These are phyloP conservation scores for Ganoderma meredithae DNA, from an alignment of 1,284 basidiomycete genomes.

Conservation along the genomic window DNA sequence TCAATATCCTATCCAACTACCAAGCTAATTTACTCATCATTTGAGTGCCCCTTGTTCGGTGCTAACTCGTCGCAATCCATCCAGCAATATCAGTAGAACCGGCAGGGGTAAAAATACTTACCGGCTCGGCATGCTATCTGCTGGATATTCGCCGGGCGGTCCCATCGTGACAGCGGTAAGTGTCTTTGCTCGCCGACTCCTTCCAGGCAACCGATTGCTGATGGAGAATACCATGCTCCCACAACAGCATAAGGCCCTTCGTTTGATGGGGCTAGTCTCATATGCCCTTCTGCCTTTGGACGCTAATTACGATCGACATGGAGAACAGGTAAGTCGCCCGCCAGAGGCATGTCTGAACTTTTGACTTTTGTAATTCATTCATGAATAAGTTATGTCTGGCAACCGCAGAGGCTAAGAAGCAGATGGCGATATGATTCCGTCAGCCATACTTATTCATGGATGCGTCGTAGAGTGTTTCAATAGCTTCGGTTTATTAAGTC, in stretches of 20 bases:
- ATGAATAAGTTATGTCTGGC: no score
- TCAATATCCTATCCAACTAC: neutral
- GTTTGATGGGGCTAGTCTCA: neutral
- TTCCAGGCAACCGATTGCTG: neutral
- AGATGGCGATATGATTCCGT: no score
- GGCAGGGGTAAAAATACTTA: neutral
- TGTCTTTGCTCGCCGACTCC: neutral
- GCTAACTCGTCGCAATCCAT: neutral
- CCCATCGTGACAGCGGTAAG: neutral
- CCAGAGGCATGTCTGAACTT: no score
- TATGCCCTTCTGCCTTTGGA: neutral
- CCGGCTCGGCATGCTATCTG: neutral
- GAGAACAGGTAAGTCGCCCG: no score
- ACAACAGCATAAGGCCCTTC: neutral
- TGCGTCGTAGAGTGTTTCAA: no score
- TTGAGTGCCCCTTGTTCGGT: neutral
- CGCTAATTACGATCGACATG: no score
- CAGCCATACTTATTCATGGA: no score
- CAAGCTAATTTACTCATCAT: neutral
- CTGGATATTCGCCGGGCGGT: constrained; percentile 3
- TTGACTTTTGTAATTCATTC: no score
- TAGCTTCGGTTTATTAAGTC: no score
- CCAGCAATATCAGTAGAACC: neutral
- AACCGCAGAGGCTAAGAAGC: no score
- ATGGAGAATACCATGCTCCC: neutral